Evolutionary conservation across 345 rosid genomes (phyloP), one percentile per base, ranked within the genome.

Genomic region (Aethionema arabicum): DNA sequence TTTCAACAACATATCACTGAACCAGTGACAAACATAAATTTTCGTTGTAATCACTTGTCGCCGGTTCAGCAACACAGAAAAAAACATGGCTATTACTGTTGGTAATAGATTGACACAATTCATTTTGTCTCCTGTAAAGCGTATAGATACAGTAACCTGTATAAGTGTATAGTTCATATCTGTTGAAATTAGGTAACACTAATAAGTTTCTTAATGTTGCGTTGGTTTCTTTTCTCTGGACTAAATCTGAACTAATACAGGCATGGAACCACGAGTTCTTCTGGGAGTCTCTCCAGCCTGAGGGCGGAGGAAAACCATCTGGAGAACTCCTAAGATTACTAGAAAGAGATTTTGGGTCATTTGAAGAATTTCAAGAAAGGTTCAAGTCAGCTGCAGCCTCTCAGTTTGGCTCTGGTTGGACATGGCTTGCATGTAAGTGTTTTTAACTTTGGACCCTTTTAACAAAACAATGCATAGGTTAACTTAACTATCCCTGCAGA

Each of bases 341-440:
- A 12, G 87, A 84, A 69, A 82, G 96, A 72, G 98, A 92, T 79
- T 89, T 92, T 21, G 93, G 91, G 69, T 82, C 96, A 65, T 89
- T 85, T 44, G 80, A 79, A 39, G 69, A 39, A 27, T 89, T 87
- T 59, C 66, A 61, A 13, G 57, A 76, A 49, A 79, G 70, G 70
- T 89, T 87, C 68, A 80, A 73, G 78, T 39, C 80, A 8, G 90
- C 95, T 60, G 95, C 97, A 65, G 77, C 88, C 31, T 71, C 91
- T 4, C 84, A 92, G 66, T 92, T 82, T 82, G 99, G 97, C 73
- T 87, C 97, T 11, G 98, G 97, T 64, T 89, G 97, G 95, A 86
- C 88, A 41, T 92, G 98, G 97, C 96, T 92, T 68, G 93, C 80
- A 45, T 87, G 98, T 87, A 45, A 70, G 95, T 76, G 56, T 58